phyloP scores from a whole-genome alignment of 164 flowering plant genomes.

The Santalum album region DNA sequence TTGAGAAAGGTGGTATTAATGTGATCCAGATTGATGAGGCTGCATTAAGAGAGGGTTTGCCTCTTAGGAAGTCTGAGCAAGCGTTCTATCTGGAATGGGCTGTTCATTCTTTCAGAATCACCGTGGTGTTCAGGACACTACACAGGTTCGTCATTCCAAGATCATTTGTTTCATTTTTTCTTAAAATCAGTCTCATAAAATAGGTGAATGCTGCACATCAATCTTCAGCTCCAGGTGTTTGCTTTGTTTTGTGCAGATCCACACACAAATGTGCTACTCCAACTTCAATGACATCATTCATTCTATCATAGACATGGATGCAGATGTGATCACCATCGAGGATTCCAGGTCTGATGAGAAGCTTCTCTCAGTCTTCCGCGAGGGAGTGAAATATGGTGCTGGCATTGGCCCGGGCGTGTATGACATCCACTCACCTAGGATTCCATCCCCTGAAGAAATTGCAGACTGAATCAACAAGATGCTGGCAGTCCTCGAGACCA shows the following conservation, averaged over 20 bases:
- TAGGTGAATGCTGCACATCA: background rate
- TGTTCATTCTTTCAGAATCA: constrained; percentile 12
- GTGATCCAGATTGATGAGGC: constrained; percentile 13
- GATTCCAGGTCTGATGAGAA: constrained; percentile 6
- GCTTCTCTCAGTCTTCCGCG: constrained; percentile 6
- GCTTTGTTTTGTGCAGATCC: background rate
- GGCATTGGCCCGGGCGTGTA: constrained; percentile 12
- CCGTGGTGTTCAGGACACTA: constrained; percentile 9
- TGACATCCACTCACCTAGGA: constrained; percentile 9
- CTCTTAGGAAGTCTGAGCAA: constrained; percentile 10
- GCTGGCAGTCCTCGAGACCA: constrained; percentile 5
- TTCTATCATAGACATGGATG: constrained; percentile 4
- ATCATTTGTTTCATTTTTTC: background rate
- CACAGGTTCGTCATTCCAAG: background rate
- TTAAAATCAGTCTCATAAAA: background rate
- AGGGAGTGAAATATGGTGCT: constrained; percentile 8
- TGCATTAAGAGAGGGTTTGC: constrained; percentile 9
- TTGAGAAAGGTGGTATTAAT: constrained; percentile 10
- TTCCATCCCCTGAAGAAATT: constrained; percentile 7
- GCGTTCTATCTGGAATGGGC: constrained; percentile 13
- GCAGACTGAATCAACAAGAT: constrained; percentile 5
- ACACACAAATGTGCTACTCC: constrained; percentile 10
- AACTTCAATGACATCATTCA: constrained; percentile 8
- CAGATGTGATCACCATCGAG: constrained; percentile 4
- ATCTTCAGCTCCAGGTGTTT: background rate